A percentile compares a stretch with the other conserved stretches of the same genome.
These are phyloP conservation scores for Xylaria curta DNA, from an alignment of 495 filamentous ascomycete genomes.

Conservation along the genomic window DNA sequence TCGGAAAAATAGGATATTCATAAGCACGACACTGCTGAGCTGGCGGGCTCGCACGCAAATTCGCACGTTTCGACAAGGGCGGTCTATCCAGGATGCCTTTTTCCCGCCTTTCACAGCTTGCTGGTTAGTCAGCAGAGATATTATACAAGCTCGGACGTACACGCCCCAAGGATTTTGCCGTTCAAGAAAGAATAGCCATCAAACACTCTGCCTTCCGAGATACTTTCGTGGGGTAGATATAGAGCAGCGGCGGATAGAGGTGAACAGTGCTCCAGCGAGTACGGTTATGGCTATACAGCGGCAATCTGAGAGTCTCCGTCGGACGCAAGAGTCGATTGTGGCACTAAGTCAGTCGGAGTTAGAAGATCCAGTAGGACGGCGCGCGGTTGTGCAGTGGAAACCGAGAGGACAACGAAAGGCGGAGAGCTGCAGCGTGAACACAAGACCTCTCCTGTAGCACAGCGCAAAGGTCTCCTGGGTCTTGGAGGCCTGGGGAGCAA, in stretches of 20 bases:
- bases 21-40: slow-evolving; percentile 11
- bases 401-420: slow-evolving; percentile 44
- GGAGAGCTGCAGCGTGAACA: slow-evolving; percentile 52
- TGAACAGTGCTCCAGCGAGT: slow-evolving; percentile 28
- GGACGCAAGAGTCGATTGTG: slow-evolving; percentile 56
- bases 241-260: slow-evolving; percentile 28
- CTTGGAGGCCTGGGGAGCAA: slow-evolving; percentile 42
- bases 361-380: slow-evolving; percentile 50
- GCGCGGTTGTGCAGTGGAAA: slow-evolving; percentile 53
- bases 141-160: slow-evolving; percentile 9
- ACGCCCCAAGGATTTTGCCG: slow-evolving; percentile 11
- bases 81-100: slow-evolving; percentile 2
- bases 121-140: slow-evolving; percentile 18
- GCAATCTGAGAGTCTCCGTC: slow-evolving; percentile 43
- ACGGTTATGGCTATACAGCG: slow-evolving; percentile 34
- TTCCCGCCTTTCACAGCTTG: slow-evolving; percentile 10
- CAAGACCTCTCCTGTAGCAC: slow-evolving; percentile 45
- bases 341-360: slow-evolving; percentile 50
- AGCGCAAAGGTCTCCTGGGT: slow-evolving; percentile 38
- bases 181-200: slow-evolving; percentile 5
- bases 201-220: slow-evolving; percentile 12
- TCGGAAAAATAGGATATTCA: slow-evolving; percentile 7
- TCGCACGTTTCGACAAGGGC: slow-evolving; percentile 15
- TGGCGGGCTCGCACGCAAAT: slow-evolving; percentile 22
- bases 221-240: slow-evolving; percentile 32